A percentile compares a stretch with the other conserved stretches of the same genome.
These are phyloP conservation scores for Prillingera fragicola DNA, from an alignment of 1,284 basidiomycete genomes.

Conservation along the genomic window DNA sequence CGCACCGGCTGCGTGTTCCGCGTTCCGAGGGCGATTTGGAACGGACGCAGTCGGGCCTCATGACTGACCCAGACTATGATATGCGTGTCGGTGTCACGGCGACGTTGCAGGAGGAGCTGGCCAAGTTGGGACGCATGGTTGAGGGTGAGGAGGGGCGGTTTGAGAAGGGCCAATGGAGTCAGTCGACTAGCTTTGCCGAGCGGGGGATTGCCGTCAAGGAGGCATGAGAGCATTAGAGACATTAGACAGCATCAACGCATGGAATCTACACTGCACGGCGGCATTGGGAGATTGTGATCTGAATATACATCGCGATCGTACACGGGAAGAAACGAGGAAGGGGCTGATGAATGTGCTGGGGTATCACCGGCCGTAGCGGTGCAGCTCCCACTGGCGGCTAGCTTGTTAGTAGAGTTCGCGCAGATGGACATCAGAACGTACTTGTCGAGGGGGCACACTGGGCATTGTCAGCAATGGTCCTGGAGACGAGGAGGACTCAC, in stretches of 20 bases:
- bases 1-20: conserved; percentile 32
- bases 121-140: conserved; percentile 34
- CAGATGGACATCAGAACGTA: conserved; percentile 41
- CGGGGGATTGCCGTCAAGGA: background rate
- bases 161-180: conserved; percentile 35
- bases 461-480: conserved; percentile 13
- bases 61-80: conserved; percentile 27
- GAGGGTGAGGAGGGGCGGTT: conserved; percentile 44
- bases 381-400: conserved; percentile 49
- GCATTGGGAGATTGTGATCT: background rate
- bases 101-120: conserved; percentile 34
- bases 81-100: conserved; percentile 32
- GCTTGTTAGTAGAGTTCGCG: conserved; percentile 33
- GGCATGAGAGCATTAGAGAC: background rate
- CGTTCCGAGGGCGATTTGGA: no score
- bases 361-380: conserved; percentile 47
- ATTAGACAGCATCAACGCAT: background rate
- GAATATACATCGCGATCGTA: conserved; percentile 7
- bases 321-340: background rate
- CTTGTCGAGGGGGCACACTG: conserved; percentile 95
- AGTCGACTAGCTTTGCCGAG: conserved; percentile 26
- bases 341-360: background rate
- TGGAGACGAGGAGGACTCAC: conserved; percentile 22
- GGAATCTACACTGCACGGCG: background rate
- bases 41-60: no score